Evolutionary conservation across 495 filamentous ascomycete species (phyloP).

Genomic region (Hypoxylon lenormandii): DNA sequence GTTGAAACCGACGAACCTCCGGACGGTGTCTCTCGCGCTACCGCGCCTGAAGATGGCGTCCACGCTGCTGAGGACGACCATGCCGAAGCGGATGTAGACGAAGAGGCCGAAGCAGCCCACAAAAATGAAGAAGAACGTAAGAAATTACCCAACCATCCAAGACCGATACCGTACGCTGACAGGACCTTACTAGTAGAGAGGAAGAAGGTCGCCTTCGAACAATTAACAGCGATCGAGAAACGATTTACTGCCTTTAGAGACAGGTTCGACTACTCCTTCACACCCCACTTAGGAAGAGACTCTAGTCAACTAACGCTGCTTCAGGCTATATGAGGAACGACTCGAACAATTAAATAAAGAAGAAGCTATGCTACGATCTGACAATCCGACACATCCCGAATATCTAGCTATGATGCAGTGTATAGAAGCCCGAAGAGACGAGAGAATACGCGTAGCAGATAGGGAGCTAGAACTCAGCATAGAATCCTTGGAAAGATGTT

Average conservation of each 20-base stretch:
- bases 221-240: conserved; percentile 79
- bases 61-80: conserved; percentile 62
- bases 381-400: conserved; percentile 86
- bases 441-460: conserved; percentile 79
- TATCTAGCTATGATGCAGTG: conserved; percentile 85
- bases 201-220: conserved; percentile 83
- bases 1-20: conserved; percentile 47
- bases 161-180: conserved; percentile 55
- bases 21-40: conserved; percentile 49
- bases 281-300: neutral
- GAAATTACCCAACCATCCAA: conserved; percentile 42
- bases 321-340: conserved; percentile 86
- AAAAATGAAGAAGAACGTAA: conserved; percentile 82
- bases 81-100: conserved; percentile 62
- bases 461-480: conserved; percentile 77
- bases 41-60: conserved; percentile 51
- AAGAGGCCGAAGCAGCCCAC: conserved; percentile 65
- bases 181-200: conserved; percentile 69
- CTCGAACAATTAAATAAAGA: conserved; percentile 83
- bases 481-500: conserved; percentile 75
- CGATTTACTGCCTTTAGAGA: conserved; percentile 87
- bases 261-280: conserved; percentile 68
- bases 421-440: conserved; percentile 80
- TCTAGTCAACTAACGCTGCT: conserved; percentile 15
- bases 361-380: conserved; percentile 80